Percentiles rank a stretch among this genome's conserved stretches.
phyloP scores from a whole-genome alignment of 495 filamentous ascomycete genomes.

The Entonaema liquescens region DNA sequence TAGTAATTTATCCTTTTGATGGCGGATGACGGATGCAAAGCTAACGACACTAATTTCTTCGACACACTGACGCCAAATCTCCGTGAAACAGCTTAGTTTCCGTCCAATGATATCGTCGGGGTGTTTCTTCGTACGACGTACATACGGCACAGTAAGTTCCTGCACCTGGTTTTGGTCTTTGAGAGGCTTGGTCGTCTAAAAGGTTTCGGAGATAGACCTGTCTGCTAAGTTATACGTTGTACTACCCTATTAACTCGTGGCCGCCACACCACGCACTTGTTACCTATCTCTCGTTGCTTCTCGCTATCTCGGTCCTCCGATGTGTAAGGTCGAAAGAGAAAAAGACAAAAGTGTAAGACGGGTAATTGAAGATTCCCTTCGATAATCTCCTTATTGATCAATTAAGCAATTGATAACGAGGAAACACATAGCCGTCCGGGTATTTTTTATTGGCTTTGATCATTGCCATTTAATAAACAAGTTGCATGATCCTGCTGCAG shows the following conservation, averaged over 20 bases:
- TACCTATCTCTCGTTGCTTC: too few species aligned
- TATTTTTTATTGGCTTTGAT: constrained; percentile 15
- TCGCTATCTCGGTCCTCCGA: not conserved
- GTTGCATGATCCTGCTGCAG: constrained; percentile 39
- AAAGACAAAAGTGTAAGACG: not conserved
- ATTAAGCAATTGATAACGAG: constrained; percentile 25
- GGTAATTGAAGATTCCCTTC: not conserved
- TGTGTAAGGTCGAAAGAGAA: not conserved
- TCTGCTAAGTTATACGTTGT: too few species aligned
- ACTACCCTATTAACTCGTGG: not conserved
- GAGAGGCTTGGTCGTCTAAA: not conserved
- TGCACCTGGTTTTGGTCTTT: not conserved
- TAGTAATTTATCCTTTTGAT: constrained; percentile 16
- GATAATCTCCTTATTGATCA: not conserved
- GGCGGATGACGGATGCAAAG: constrained; percentile 6
- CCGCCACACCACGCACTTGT: not conserved
- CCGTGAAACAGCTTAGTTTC: constrained; percentile 15
- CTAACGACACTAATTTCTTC: constrained; percentile 8
- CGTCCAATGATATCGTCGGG: constrained; percentile 5
- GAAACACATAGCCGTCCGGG: constrained; percentile 13
- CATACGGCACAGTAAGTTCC: not conserved
- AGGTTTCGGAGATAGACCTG: too few species aligned
- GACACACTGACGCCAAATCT: constrained; percentile 36
- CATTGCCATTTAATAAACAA: constrained; percentile 32
- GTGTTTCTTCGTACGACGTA: constrained; percentile 16